A percentile compares a stretch with the other conserved stretches of the same genome.
phyloP scores from a whole-genome alignment of 2,329 filamentous ascomycete species.

The Cucurbitaria berberidis region DNA sequence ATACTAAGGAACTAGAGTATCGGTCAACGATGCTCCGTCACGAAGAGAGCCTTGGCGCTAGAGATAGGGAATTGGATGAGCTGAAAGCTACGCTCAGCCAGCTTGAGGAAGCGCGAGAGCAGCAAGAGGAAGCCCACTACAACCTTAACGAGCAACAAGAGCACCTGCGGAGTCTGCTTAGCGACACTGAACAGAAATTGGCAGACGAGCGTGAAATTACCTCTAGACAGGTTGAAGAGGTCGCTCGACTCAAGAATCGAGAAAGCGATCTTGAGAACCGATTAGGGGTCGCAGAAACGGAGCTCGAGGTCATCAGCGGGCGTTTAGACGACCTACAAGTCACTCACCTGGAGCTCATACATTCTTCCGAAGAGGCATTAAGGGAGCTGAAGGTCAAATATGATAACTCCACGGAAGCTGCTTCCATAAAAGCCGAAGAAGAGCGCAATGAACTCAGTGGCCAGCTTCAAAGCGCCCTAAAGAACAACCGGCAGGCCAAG shows the following conservation, averaged over 20 bases:
- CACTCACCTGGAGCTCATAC: slow-evolving; percentile 25
- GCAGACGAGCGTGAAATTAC: slow-evolving; percentile 23
- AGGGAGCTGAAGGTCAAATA: slow-evolving; percentile 25
- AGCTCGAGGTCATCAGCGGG: slow-evolving; percentile 19
- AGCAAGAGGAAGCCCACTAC: slow-evolving; percentile 15
- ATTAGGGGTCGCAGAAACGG: slow-evolving; percentile 23
- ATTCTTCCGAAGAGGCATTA: slow-evolving; percentile 23
- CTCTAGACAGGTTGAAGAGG: slow-evolving; percentile 23
- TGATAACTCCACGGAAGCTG: slow-evolving; percentile 20
- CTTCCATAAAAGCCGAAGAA: slow-evolving; percentile 16
- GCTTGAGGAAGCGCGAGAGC: slow-evolving; percentile 11
- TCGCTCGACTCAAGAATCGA: slow-evolving; percentile 28
- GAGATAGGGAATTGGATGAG: slow-evolving; percentile 11
- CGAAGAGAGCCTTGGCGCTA: slow-evolving; percentile 22
- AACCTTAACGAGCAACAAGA: slow-evolving; percentile 34
- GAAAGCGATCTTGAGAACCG: slow-evolving; percentile 24
- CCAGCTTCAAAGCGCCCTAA: slow-evolving; percentile 22
- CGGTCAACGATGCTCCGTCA: slow-evolving; percentile 26
- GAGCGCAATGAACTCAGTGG: slow-evolving; percentile 21
- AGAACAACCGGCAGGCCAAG: slow-evolving; percentile 7
- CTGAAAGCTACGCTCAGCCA: slow-evolving; percentile 9
- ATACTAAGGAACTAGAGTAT: slow-evolving; percentile 48
- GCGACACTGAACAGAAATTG: slow-evolving; percentile 30
- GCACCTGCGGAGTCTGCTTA: slow-evolving; percentile 37
- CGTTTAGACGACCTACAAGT: slow-evolving; percentile 26